Evolutionary conservation across 441 rosid genomes (phyloP).

Genomic region (Bocquillonia castaneifolia): DNA sequence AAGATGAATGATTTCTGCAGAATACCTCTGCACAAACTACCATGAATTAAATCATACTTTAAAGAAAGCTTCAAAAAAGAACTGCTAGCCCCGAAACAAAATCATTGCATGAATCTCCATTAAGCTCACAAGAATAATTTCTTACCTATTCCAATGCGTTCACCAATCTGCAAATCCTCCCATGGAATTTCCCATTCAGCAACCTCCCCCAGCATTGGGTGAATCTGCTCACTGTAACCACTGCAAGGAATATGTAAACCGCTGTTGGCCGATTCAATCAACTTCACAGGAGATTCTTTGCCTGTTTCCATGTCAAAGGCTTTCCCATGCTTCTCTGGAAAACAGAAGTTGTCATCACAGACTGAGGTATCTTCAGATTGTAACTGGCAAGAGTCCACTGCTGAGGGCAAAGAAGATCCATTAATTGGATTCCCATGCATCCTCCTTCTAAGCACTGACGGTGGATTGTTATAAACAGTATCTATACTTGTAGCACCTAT

Average conservation of each 20-base stretch:
- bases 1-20: background rate
- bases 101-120: background rate
- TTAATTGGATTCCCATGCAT: constrained; percentile 25
- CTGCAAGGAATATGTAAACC: constrained; percentile 34
- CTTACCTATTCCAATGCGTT: constrained; percentile 97
- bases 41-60: background rate
- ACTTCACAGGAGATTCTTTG: constrained; percentile 36
- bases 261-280: constrained; percentile 30
- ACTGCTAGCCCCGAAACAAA: background rate
- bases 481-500: constrained; percentile 25
- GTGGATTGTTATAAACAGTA: constrained; percentile 19
- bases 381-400: constrained; percentile 39
- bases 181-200: constrained; percentile 90
- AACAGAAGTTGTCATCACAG: constrained; percentile 20
- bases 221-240: constrained; percentile 47
- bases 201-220: constrained; percentile 73
- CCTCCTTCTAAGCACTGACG: constrained; percentile 22
- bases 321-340: constrained; percentile 16
- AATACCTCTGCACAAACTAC: background rate
- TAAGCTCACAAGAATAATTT: constrained; percentile 7
- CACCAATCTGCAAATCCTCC: constrained; percentile 96
- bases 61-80: background rate
- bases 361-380: constrained; percentile 31
- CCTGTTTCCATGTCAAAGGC: constrained; percentile 27
- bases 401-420: constrained; percentile 27